Conservation (phyloP, 306 rosid species). For the Casuarina cunninghamiana region DNA sequence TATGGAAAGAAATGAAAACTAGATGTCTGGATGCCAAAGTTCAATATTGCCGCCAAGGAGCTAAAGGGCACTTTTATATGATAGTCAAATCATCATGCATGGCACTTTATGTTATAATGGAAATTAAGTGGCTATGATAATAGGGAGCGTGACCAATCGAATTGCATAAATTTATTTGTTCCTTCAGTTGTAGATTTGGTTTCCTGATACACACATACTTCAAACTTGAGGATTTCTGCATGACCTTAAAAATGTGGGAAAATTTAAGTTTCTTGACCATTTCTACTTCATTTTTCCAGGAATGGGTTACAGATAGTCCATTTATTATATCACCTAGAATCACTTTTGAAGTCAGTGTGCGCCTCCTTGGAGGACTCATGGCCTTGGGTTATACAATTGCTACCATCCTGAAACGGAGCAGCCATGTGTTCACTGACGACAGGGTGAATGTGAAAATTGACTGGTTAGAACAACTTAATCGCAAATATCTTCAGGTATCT, state of each 20-base stretch:
- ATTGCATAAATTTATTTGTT: background rate
- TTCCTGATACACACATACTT: constrained; percentile 16
- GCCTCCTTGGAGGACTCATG: constrained; percentile 99
- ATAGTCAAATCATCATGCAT: background rate
- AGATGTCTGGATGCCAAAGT: background rate
- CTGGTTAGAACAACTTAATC: constrained; percentile 96
- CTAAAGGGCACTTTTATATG: background rate
- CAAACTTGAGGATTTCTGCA: constrained; percentile 9
- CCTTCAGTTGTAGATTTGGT: background rate
- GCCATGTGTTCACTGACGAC: constrained; percentile 77
- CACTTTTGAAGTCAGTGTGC: constrained; percentile 96
- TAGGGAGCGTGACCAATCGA: background rate
- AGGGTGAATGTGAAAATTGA: constrained; percentile 82
- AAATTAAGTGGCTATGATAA: background rate
- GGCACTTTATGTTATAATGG: background rate
- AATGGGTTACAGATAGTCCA: constrained; percentile 97
- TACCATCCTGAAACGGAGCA: constrained; percentile 86
- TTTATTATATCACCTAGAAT: constrained; percentile 98
- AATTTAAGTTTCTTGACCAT: background rate
- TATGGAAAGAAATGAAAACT: background rate
- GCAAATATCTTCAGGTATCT: constrained; percentile 85
- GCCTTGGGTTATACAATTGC: constrained; percentile 99
- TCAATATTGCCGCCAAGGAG: background rate
- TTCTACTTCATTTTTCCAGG: constrained; percentile 52
- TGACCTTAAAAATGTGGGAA: constrained; percentile 18